Evolutionary conservation across 2,329 filamentous ascomycete genomes (phyloP).

Genomic region (Uncinocarpus reesii): DNA sequence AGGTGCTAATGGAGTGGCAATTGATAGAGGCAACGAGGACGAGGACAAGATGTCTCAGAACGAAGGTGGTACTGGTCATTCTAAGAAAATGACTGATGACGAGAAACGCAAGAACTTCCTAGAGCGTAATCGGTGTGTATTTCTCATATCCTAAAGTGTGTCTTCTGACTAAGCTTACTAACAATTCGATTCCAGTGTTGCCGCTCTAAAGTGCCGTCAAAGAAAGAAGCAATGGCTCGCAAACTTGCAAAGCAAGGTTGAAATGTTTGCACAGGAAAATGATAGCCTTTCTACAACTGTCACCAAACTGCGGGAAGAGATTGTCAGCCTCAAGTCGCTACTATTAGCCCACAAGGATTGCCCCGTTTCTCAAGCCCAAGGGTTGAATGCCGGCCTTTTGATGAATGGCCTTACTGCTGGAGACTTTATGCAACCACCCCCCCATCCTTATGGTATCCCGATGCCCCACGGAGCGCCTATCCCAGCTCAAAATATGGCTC

Average conservation of each 20-base stretch:
- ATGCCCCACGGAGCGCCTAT: slow-evolving; percentile 34
- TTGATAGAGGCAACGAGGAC: slow-evolving; percentile 52
- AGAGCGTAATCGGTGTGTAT: slow-evolving; percentile 77
- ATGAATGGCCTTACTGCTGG: slow-evolving; percentile 32
- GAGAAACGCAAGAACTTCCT: slow-evolving; percentile 98
- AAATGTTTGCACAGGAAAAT: slow-evolving; percentile 84
- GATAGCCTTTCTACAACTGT: slow-evolving; percentile 78
- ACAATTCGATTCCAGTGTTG: slow-evolving; percentile 52
- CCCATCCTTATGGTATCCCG: slow-evolving; percentile 36
- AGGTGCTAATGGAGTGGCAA: slow-evolving; percentile 39
- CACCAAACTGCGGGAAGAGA: slow-evolving; percentile 75
- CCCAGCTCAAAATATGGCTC: slow-evolving; percentile 28
- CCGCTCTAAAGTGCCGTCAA: slow-evolving; percentile 91
- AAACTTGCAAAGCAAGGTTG: slow-evolving; percentile 88
- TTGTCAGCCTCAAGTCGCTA: slow-evolving; percentile 87
- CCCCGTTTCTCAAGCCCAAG: slow-evolving; percentile 79
- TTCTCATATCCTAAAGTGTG: slow-evolving; percentile 17
- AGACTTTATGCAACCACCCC: slow-evolving; percentile 28
- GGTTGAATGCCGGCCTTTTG: slow-evolving; percentile 40
- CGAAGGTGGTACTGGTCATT: slow-evolving; percentile 21
- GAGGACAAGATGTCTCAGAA: slow-evolving; percentile 54
- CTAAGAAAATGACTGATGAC: slow-evolving; percentile 90
- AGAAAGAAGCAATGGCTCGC: slow-evolving; percentile 98
- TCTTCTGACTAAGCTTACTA: slow-evolving; percentile 22
- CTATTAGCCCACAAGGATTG: slow-evolving; percentile 94